A percentile compares a stretch with the other conserved stretches of the same genome.
Evolutionary conservation across 768 basidiomycete genomes (phyloP).

Genomic region (Trametes cubensis): DNA sequence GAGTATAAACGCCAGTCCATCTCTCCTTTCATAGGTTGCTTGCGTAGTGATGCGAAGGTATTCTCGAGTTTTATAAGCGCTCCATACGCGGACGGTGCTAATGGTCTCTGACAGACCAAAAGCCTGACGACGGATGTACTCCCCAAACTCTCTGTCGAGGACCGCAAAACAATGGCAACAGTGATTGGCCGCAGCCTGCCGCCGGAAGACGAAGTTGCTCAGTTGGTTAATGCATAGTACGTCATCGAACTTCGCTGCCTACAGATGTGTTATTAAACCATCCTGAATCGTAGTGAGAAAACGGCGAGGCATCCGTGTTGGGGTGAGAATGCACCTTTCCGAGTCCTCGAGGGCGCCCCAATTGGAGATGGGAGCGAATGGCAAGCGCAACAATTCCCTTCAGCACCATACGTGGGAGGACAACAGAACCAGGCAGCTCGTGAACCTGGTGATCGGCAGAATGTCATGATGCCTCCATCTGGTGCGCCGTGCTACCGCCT

Average conservation of each 20-base stretch:
- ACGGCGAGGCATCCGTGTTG: constrained; percentile 13
- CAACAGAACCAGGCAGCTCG: neutral
- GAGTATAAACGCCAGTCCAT: constrained; percentile 51
- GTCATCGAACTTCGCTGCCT: constrained; percentile 37
- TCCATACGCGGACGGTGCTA: neutral
- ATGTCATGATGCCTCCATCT: neutral
- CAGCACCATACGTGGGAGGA: neutral
- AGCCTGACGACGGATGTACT: constrained; percentile 49
- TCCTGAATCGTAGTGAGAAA: neutral
- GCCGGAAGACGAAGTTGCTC: constrained; percentile 45
- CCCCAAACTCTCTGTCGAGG: constrained; percentile 43
- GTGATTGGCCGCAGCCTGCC: constrained; percentile 54
- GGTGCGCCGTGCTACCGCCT: neutral
- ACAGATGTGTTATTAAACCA: neutral
- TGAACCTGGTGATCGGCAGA: neutral
- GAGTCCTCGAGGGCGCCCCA: neutral
- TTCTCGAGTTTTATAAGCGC: constrained; percentile 30
- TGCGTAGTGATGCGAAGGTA: constrained; percentile 48
- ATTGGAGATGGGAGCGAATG: constrained; percentile 1
- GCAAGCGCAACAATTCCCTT: constrained; percentile 22
- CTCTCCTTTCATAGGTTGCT: constrained; percentile 59
- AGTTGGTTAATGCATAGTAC: constrained; percentile 52
- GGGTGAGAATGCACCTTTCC: constrained; percentile 19
- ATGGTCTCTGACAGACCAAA: constrained; percentile 18
- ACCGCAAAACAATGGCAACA: constrained; percentile 53